A percentile compares a stretch with the other conserved stretches of the same genome.
phyloP scores from a whole-genome alignment of 352 stramenopile species.

The Phytopythium delawarense region DNA sequence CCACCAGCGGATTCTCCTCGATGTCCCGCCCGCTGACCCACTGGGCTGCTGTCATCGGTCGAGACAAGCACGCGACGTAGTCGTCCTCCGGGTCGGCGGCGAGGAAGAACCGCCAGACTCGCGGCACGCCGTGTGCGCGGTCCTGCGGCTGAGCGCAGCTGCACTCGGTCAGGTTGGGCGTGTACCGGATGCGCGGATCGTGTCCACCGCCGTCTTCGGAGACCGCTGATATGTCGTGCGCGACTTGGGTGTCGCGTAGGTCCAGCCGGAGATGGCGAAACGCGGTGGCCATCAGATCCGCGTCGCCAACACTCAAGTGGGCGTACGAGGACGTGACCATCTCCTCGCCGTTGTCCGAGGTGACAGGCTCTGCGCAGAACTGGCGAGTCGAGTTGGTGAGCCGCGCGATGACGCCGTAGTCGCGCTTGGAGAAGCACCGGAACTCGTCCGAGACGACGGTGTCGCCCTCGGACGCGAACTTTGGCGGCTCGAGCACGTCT shows the following conservation, averaged over 20 bases:
- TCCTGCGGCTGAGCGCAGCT: conserved; percentile 19
- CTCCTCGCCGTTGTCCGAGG: not conserved
- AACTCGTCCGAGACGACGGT: not conserved
- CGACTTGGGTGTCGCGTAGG: conserved; percentile 12
- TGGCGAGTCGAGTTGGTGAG: conserved; percentile 13
- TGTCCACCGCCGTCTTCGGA: conserved; percentile 25
- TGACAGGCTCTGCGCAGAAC: conserved; percentile 11
- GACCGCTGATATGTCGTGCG: conserved; percentile 19
- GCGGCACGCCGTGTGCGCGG: conserved; percentile 1
- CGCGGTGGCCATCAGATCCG: conserved; percentile 13
- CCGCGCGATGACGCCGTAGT: conserved; percentile 22
- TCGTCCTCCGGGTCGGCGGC: conserved; percentile 1
- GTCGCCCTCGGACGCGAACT: not conserved
- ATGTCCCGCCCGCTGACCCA: conserved; percentile 2
- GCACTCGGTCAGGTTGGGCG: conserved; percentile 20
- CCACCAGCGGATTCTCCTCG: not conserved
- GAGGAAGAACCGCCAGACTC: conserved; percentile 3
- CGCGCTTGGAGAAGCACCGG: conserved; percentile 12
- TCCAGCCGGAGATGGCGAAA: conserved; percentile 24
- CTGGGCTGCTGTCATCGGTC: not conserved
- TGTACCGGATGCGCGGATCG: conserved; percentile 30
- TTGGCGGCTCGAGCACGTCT: not conserved
- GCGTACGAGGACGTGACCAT: conserved; percentile 12
- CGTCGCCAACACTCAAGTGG: conserved; percentile 14
- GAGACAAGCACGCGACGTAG: conserved; percentile 6